Conservation (phyloP, 208 protist genomes). For the Naegleria gruberi region DNA sequence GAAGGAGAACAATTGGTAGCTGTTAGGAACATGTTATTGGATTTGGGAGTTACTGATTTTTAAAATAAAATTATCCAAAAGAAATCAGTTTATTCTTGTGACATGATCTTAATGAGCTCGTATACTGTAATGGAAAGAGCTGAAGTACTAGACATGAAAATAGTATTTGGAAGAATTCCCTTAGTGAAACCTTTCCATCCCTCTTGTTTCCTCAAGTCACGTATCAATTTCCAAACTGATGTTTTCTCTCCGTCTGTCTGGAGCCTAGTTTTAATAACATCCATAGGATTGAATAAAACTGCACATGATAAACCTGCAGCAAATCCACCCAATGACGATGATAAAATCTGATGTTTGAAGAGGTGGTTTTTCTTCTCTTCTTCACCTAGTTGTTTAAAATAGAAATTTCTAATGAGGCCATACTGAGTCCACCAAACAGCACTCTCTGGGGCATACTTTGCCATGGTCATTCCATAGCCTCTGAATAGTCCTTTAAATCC, state of each 20-base stretch:
- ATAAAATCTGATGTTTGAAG: neutral
- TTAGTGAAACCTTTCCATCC: neutral
- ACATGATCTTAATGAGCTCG: neutral
- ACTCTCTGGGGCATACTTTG: neutral
- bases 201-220: neutral
- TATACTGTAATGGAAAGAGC: neutral
- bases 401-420: neutral
- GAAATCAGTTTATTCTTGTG: no score
- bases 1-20: slow-evolving; percentile 18
- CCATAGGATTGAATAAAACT: neutral
- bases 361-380: neutral
- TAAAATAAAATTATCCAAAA: no score
- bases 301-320: neutral
- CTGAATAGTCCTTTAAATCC: neutral
- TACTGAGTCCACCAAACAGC: neutral
- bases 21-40: neutral
- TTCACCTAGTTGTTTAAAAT: neutral
- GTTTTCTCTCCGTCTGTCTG: neutral
- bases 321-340: neutral
- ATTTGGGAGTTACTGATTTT: neutral
- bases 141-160: neutral
- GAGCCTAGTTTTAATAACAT: neutral
- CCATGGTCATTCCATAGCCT: neutral
- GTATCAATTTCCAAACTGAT: neutral
- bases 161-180: neutral